These are phyloP conservation scores for Ocimum tenuiflorum DNA, from an alignment of 257 asterid species.

Conservation along the genomic window DNA sequence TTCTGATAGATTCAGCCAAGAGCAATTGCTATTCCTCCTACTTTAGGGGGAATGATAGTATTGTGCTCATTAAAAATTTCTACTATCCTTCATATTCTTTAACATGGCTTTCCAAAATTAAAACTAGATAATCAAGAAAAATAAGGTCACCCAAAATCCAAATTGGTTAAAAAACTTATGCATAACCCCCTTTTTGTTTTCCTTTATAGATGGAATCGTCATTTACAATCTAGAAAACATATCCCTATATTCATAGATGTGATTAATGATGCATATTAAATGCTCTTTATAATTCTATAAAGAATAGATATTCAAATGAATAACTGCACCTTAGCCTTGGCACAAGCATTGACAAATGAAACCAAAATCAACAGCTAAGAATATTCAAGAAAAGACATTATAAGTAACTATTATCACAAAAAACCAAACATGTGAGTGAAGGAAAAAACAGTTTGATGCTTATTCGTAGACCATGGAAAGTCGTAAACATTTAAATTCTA, in stretches of 20 bases:
- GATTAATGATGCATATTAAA: background rate
- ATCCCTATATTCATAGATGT: background rate
- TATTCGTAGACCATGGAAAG: background rate
- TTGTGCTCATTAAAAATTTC: too few relatives aligned
- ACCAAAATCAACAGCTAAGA: background rate
- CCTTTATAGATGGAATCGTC: background rate
- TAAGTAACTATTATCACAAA: background rate
- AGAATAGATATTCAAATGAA: background rate
- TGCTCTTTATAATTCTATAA: background rate
- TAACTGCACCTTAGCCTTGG: background rate
- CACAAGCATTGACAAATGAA: background rate
- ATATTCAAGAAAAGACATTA: background rate
- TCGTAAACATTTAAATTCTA: background rate
- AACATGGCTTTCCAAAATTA: too few relatives aligned
- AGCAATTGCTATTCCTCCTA: too few relatives aligned
- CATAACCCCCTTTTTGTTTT: too few relatives aligned
- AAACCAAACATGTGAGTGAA: background rate
- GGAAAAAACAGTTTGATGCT: constrained; percentile 6
- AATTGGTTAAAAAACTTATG: too few relatives aligned
- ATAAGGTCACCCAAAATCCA: too few relatives aligned
- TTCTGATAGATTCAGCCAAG: too few relatives aligned
- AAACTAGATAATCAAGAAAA: too few relatives aligned
- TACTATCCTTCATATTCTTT: too few relatives aligned
- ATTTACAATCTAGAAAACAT: background rate
- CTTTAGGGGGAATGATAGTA: too few relatives aligned